phyloP scores from a whole-genome alignment of 2,329 filamentous ascomycete species.

The Penicillium frequentans region DNA sequence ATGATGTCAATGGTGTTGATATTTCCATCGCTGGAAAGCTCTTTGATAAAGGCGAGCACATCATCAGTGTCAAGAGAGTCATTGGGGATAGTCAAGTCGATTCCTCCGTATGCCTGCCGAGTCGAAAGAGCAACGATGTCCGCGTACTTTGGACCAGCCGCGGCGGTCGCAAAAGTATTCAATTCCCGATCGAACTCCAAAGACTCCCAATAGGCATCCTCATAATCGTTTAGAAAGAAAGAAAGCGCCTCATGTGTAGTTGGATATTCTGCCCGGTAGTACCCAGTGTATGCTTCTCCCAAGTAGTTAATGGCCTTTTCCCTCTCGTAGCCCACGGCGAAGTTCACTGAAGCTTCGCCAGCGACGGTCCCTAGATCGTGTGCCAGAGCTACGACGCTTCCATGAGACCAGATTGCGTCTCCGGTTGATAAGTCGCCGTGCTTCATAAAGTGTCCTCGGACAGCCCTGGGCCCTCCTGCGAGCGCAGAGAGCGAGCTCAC shows the following conservation, averaged over 20 bases:
- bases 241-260: conserved; percentile 35
- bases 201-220: conserved; percentile 36
- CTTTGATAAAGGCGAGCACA: conserved; percentile 43
- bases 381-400: conserved; percentile 37
- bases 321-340: conserved; percentile 44
- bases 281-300: conserved; percentile 40
- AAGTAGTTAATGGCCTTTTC: conserved; percentile 44
- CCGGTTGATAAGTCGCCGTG: conserved; percentile 30
- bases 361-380: conserved; percentile 40
- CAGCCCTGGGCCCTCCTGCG: conserved; percentile 28
- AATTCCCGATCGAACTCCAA: conserved; percentile 33
- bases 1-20: conserved; percentile 47
- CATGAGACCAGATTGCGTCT: conserved; percentile 26
- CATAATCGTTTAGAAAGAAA: conserved; percentile 44
- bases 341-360: conserved; percentile 33
- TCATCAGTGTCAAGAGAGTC: conserved; percentile 32
- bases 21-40: conserved; percentile 47
- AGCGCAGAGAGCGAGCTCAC: conserved; percentile 29
- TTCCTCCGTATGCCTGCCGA: conserved; percentile 44
- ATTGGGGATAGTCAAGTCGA: conserved; percentile 41
- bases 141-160: conserved; percentile 41
- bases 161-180: conserved; percentile 25
- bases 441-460: conserved; percentile 33
- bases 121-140: conserved; percentile 44
- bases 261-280: conserved; percentile 39